Percentiles rank a stretch among this genome's conserved stretches.
Evolutionary conservation across 805 yeast genomes (phyloP).

Genomic region (Limtongia smithiae): DNA sequence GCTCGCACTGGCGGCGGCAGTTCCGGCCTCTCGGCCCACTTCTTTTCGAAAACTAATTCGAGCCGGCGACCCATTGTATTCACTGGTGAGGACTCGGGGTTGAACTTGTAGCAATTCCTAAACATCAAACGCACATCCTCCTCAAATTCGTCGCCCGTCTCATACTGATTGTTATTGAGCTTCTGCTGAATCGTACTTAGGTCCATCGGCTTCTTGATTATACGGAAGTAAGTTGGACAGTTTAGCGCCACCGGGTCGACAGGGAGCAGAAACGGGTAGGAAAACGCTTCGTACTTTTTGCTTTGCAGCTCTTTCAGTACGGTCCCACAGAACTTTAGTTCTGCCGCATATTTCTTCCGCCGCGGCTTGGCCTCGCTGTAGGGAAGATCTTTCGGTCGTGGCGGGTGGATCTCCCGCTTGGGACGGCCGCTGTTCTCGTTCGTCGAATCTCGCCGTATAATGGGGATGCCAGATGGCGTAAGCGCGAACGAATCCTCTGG

Average conservation of each 20-base stretch:
- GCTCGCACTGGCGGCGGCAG: conserved; percentile 51
- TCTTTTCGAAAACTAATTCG: conserved; percentile 79
- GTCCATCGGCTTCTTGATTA: conserved; percentile 93
- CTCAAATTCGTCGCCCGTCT: conserved; percentile 83
- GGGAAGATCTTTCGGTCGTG: conserved; percentile 88
- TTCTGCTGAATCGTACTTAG: conserved; percentile 78
- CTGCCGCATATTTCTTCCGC: conserved; percentile 86
- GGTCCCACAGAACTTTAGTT: conserved; percentile 78
- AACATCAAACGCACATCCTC: conserved; percentile 78
- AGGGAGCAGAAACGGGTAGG: conserved; percentile 88
- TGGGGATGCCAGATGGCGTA: conserved; percentile 51
- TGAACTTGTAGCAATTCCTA: conserved; percentile 83
- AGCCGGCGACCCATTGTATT: conserved; percentile 91
- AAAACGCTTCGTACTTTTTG: conserved; percentile 77
- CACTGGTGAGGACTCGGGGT: conserved; percentile 96
- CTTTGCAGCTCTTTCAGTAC: conserved; percentile 75
- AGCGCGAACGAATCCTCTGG: conserved; percentile 35
- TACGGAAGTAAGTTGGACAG: conserved; percentile 83
- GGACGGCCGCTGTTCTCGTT: conserved; percentile 57
- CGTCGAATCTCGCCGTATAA: conserved; percentile 71
- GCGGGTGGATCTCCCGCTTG: conserved; percentile 94
- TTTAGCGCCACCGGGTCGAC: conserved; percentile 94
- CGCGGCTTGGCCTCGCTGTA: conserved; percentile 81
- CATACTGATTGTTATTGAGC: conserved; percentile 80
- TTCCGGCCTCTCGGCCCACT: conserved; percentile 79